These are phyloP conservation scores for Hemisphaericaspora subhashii DNA, from an alignment of 1,139 yeast genomes.

Conservation along the genomic window DNA sequence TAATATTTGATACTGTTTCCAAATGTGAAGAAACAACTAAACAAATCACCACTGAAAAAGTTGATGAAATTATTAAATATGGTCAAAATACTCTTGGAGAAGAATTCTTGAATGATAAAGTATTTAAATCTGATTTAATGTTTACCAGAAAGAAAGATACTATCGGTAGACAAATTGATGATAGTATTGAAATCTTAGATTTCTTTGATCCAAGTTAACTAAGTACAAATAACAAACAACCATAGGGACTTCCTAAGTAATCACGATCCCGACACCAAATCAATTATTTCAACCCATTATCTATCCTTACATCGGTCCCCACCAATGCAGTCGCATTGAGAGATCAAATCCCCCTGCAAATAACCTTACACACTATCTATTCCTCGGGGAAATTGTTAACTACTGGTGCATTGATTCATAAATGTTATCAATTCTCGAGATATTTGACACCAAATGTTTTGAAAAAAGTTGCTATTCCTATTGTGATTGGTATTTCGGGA, in stretches of 20 bases:
- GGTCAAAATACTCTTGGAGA: conserved; percentile 63
- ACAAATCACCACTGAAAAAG: conserved; percentile 54
- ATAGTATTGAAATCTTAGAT: conserved; percentile 63
- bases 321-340: conserved; percentile 32
- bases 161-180: conserved; percentile 57
- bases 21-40: conserved; percentile 72
- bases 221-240: no score
- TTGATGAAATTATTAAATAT: conserved; percentile 59
- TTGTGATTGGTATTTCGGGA: conserved; percentile 53
- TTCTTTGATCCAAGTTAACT: conserved; percentile 87
- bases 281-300: conserved; percentile 35
- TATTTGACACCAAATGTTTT: conserved; percentile 29
- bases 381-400: conserved; percentile 47
- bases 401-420: conserved; percentile 41
- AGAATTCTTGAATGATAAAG: conserved; percentile 60
- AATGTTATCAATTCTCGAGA: conserved; percentile 29
- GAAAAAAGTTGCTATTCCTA: conserved; percentile 44
- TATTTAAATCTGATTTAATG: conserved; percentile 80
- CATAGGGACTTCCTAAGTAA: no score
- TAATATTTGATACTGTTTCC: conserved; percentile 62
- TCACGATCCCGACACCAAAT: conserved; percentile 32
- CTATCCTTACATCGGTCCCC: conserved; percentile 35
- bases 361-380: conserved; percentile 44
- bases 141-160: conserved; percentile 73
- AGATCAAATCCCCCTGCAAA: conserved; percentile 38